Conservation (phyloP, 148 eudicot genomes). For the Chenopodium formosanum region DNA sequence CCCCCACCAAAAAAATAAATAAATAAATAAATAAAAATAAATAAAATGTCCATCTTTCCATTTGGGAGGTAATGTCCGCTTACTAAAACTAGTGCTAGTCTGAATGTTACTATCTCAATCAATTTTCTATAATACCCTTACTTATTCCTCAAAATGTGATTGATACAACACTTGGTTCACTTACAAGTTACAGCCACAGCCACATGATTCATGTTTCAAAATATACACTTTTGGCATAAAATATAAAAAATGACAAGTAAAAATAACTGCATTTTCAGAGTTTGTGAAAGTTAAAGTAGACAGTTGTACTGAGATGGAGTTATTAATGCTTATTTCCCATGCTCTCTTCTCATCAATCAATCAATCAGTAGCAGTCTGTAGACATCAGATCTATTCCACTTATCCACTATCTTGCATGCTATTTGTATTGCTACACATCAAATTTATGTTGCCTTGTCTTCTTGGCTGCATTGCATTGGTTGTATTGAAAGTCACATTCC, state of each 20-base stretch:
- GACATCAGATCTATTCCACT: not conserved
- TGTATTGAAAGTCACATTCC: not conserved
- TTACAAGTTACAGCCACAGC: not conserved
- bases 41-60: too few species aligned
- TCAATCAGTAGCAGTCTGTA: not conserved
- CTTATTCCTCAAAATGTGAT: not conserved
- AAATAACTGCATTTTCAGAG: too few species aligned
- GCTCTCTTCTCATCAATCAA: too few species aligned
- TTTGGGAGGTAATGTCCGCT: too few species aligned
- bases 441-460: not conserved
- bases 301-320: not conserved
- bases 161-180: not conserved
- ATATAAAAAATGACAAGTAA: too few species aligned
- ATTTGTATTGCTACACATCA: not conserved
- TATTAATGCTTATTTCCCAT: not conserved
- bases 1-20: too few species aligned
- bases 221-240: not conserved
- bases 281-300: not conserved
- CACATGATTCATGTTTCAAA: too few species aligned
- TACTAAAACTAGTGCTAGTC: too few species aligned
- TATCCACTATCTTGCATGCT: not conserved
- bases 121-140: not conserved
- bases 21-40: too few species aligned
- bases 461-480: not conserved
- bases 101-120: too few species aligned